These are phyloP conservation scores for Bryoglossum gracile DNA, from an alignment of 495 filamentous ascomycete species.

Conservation along the genomic window DNA sequence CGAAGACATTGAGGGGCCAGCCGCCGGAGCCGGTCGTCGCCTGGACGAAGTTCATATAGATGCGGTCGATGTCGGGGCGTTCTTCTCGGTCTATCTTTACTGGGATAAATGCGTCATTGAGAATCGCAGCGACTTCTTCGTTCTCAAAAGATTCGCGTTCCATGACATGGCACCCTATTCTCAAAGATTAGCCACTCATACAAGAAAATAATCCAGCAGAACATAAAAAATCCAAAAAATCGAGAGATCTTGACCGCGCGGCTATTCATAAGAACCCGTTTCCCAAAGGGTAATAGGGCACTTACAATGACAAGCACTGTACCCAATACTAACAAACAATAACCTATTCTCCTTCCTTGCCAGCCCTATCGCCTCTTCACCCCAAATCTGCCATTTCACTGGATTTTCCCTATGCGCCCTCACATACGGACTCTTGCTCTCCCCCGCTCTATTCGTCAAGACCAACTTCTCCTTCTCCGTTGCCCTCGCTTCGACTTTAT, in stretches of 20 bases:
- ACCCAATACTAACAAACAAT: slow-evolving; percentile 92
- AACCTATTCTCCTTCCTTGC: slow-evolving; percentile 76
- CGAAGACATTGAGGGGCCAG: slow-evolving; percentile 95
- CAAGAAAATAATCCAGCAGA: too few relatives aligned
- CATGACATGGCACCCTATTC: slow-evolving; percentile 82
- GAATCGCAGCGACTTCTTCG: slow-evolving; percentile 64
- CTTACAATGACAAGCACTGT: slow-evolving; percentile 91
- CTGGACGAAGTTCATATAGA: slow-evolving; percentile 98
- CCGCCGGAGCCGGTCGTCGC: slow-evolving; percentile 87
- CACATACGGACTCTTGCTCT: slow-evolving; percentile 80
- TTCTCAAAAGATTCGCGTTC: slow-evolving; percentile 90
- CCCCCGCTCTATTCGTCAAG: slow-evolving; percentile 53
- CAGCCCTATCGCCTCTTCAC: slow-evolving; percentile 63
- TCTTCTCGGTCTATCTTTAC: slow-evolving; percentile 94
- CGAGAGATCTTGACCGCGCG: too few relatives aligned
- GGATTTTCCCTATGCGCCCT: slow-evolving; percentile 74
- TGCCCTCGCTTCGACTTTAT: slow-evolving; percentile 6
- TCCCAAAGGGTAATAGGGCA: slow-evolving; percentile 10
- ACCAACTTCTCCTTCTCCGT: slow-evolving; percentile 18
- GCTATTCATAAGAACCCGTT: too few relatives aligned
- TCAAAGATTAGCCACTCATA: too few relatives aligned
- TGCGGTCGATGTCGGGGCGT: slow-evolving; percentile 88
- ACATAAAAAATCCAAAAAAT: too few relatives aligned
- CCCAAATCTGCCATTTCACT: slow-evolving; percentile 92
- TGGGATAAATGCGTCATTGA: slow-evolving; percentile 86